phyloP scores from a whole-genome alignment of 441 rosid genomes.

The Hura crepitans region DNA sequence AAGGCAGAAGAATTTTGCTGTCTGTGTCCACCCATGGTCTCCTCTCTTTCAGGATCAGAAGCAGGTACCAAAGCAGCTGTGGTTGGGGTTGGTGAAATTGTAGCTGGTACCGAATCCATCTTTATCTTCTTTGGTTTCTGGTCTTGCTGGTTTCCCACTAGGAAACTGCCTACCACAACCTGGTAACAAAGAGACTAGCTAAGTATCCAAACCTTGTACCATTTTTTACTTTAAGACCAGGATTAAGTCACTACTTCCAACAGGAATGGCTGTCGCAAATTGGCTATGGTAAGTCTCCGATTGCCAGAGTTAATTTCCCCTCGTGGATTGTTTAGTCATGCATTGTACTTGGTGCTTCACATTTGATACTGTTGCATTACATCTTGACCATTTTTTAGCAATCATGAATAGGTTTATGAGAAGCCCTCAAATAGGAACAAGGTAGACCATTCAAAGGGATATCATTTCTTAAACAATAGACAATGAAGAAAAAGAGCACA shows the following conservation, averaged over 20 bases:
- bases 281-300: neutral
- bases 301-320: neutral
- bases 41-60: constrained; percentile 33
- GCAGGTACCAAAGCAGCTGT: constrained; percentile 15
- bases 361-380: neutral
- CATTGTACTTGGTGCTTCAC: neutral
- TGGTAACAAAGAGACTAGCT: constrained; percentile 27
- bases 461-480: too few relatives aligned
- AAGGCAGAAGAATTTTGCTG: constrained; percentile 39
- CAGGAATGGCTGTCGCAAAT: neutral
- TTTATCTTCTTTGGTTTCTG: constrained; percentile 63
- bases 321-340: neutral
- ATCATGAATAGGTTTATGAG: neutral
- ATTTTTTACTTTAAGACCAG: neutral
- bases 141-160: constrained; percentile 56
- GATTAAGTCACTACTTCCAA: too few relatives aligned
- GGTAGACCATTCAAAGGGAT: too few relatives aligned
- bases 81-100: constrained; percentile 26
- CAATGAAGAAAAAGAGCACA: constrained; percentile 14
- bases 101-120: constrained; percentile 33
- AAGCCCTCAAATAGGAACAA: too few relatives aligned
- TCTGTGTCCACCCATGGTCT: constrained; percentile 24
- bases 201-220: neutral
- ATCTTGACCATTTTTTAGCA: neutral
- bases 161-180: constrained; percentile 92